A percentile compares a stretch with the other conserved stretches of the same genome.
Evolutionary conservation across 306 rosid genomes (phyloP).

Genomic region (Abrus precatorius): DNA sequence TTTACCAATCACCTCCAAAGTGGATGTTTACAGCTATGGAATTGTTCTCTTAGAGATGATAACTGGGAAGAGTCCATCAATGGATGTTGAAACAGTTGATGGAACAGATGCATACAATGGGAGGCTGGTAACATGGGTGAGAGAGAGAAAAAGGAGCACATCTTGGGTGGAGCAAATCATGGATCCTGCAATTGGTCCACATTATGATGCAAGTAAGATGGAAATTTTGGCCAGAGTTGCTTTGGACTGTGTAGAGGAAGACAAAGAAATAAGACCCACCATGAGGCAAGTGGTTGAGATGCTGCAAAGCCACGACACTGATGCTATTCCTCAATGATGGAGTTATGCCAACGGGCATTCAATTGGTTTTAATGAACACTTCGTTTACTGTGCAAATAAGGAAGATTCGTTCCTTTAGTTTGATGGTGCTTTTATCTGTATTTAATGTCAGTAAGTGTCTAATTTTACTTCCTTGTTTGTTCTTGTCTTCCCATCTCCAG

Average conservation of each 20-base stretch:
- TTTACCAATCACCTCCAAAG: background rate
- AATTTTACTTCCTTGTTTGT: too few species aligned
- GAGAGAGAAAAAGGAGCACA: slow-evolving; percentile 43
- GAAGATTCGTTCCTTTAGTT: too few species aligned
- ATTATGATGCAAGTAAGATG: slow-evolving; percentile 45
- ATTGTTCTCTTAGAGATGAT: background rate
- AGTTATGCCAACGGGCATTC: background rate
- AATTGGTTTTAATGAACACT: background rate
- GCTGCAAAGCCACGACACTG: slow-evolving; percentile 40
- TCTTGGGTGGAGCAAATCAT: slow-evolving; percentile 46
- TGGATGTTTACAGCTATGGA: slow-evolving; percentile 10
- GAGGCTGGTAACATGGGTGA: slow-evolving; percentile 55
- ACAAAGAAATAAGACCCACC: slow-evolving; percentile 57
- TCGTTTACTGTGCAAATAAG: background rate
- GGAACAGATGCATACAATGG: slow-evolving; percentile 38
- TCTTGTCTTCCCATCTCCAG: too few species aligned
- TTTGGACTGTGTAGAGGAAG: slow-evolving; percentile 60
- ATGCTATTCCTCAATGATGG: background rate
- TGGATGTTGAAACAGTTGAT: background rate
- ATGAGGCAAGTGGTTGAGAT: slow-evolving; percentile 67
- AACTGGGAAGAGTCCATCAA: slow-evolving; percentile 44
- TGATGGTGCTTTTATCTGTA: too few species aligned
- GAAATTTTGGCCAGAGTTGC: slow-evolving; percentile 51
- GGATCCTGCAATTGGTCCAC: slow-evolving; percentile 45
- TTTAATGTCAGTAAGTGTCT: too few species aligned